Percentiles rank a stretch among this genome's conserved stretches.
These are phyloP conservation scores for Pseudogymnoascus sp. DNA, from an alignment of 2,329 filamentous ascomycete genomes.

Conservation along the genomic window DNA sequence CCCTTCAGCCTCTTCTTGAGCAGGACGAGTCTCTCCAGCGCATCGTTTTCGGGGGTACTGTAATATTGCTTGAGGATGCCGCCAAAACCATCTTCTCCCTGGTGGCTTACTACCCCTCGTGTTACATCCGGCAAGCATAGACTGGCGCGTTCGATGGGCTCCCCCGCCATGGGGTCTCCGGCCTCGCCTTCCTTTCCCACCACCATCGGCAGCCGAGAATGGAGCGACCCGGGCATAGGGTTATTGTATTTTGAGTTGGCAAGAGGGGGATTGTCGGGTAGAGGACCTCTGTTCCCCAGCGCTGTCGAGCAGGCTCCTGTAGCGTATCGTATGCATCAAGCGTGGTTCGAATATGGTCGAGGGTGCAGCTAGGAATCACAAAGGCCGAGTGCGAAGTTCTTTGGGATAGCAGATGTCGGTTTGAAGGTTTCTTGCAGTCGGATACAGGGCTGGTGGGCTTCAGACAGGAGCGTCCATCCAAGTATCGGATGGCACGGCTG, in stretches of 20 bases:
- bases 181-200: constrained; percentile 10
- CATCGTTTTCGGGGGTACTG: constrained; percentile 48
- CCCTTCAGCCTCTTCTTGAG: constrained; percentile 50
- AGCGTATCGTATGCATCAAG: constrained; percentile 1
- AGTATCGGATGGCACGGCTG: background rate
- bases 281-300: background rate
- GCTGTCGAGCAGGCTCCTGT: background rate
- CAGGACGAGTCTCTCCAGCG: constrained; percentile 50
- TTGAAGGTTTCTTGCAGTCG: background rate
- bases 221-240: background rate
- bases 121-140: constrained; percentile 25
- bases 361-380: background rate
- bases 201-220: background rate
- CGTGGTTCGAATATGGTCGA: background rate
- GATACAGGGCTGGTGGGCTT: background rate
- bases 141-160: constrained; percentile 21
- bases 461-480: background rate
- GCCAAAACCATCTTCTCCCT: constrained; percentile 24
- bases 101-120: constrained; percentile 22
- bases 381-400: background rate
- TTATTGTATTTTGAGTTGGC: background rate
- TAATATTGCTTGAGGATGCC: constrained; percentile 30
- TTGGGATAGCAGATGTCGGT: background rate
- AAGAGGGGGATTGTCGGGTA: background rate
- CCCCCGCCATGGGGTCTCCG: constrained; percentile 11